Conservation (phyloP, 768 basidiomycete genomes). For the Albatrellus ellisii region DNA sequence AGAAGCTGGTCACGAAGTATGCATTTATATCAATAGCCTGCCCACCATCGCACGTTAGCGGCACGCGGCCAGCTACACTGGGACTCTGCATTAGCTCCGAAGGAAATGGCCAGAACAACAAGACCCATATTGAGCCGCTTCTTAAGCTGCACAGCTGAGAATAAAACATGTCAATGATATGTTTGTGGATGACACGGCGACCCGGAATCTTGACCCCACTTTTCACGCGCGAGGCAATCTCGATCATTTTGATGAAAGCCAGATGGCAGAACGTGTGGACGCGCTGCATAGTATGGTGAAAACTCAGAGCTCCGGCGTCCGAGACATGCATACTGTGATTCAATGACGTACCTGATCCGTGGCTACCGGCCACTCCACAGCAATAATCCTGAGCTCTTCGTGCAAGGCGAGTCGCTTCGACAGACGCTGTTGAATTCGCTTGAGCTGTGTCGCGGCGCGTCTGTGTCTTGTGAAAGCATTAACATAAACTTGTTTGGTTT, state of each 20-base stretch:
- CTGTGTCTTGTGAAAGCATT: neutral
- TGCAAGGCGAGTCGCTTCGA: neutral
- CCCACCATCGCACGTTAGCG: constrained; percentile 28
- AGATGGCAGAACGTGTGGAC: constrained; percentile 23
- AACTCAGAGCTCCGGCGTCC: neutral
- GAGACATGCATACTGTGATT: neutral
- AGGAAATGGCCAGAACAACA: neutral
- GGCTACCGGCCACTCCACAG: neutral
- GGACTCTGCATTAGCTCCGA: constrained; percentile 13
- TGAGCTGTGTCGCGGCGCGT: neutral
- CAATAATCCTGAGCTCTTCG: neutral
- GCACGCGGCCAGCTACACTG: constrained; percentile 17
- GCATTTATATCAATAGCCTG: constrained; percentile 25
- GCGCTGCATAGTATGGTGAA: constrained; percentile 12
- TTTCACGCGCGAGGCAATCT: constrained; percentile 24
- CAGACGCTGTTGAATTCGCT: neutral
- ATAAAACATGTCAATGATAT: constrained; percentile 21
- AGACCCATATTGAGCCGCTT: constrained; percentile 15
- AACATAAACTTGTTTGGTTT: neutral
- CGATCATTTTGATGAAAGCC: constrained; percentile 22
- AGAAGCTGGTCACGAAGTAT: constrained; percentile 27
- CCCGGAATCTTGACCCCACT: constrained; percentile 25
- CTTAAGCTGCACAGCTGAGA: constrained; percentile 3
- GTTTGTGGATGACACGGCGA: constrained; percentile 16
- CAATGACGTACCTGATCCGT: neutral